phyloP scores from a whole-genome alignment of 139 green algal genomes.

The Raphidocelis subcapitata region DNA sequence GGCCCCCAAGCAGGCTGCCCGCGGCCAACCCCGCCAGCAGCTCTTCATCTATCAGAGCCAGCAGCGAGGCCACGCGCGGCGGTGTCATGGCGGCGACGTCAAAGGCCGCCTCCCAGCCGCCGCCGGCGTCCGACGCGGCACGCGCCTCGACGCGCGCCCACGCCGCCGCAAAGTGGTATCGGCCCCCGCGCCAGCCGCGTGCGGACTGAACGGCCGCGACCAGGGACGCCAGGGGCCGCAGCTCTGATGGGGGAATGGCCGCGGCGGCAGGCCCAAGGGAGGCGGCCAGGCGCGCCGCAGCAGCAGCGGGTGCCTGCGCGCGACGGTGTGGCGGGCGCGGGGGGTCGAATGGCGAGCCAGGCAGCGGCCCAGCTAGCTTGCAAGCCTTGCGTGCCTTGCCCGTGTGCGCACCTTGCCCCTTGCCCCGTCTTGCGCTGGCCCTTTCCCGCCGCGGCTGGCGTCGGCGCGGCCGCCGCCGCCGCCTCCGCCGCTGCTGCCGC shows the following conservation, averaged over 20 bases:
- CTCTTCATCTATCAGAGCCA: neutral
- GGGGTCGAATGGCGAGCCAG: too few relatives aligned
- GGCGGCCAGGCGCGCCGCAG: too few relatives aligned
- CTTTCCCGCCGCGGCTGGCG: too few relatives aligned
- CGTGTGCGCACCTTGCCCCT: too few relatives aligned
- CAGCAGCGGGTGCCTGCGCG: too few relatives aligned
- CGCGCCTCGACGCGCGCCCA: constrained; percentile 8
- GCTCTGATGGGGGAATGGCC: neutral
- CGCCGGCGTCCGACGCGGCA: constrained; percentile 1
- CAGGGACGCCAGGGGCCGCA: neutral
- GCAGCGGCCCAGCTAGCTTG: too few relatives aligned
- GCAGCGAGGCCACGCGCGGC: neutral
- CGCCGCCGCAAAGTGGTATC: neutral
- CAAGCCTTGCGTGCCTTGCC: too few relatives aligned
- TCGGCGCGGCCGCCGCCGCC: too few relatives aligned
- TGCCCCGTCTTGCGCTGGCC: too few relatives aligned
- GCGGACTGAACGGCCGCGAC: neutral
- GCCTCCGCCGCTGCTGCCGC: too few relatives aligned
- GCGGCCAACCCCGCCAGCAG: constrained; percentile 12
- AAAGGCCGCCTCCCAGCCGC: constrained; percentile 14
- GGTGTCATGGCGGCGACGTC: neutral
- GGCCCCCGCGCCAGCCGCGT: neutral
- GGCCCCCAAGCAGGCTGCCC: neutral
- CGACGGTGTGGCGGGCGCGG: too few relatives aligned
- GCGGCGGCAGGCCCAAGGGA: too few relatives aligned